Evolutionary conservation across 768 basidiomycete species (phyloP).

Genomic region (Fistulinella prunicolor): DNA sequence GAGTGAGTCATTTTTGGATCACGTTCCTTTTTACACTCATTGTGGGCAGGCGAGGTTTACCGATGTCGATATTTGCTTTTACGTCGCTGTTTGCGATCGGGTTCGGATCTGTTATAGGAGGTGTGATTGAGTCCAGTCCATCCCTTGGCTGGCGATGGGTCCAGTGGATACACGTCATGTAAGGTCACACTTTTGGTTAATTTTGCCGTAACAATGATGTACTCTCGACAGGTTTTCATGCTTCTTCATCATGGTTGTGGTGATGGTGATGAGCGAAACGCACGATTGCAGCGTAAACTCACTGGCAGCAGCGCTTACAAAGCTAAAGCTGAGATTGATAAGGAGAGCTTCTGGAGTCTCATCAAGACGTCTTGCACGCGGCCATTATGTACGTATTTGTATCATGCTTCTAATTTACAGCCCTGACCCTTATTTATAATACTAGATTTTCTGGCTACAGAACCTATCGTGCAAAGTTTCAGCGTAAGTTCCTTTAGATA

Average conservation of each 20-base stretch:
- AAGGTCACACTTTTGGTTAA: not conserved
- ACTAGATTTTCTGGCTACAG: slow-evolving; percentile 33
- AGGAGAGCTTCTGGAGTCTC: slow-evolving; percentile 47
- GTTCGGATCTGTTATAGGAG: slow-evolving; percentile 59
- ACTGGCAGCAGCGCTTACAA: slow-evolving; percentile 61
- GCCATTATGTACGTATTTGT: slow-evolving; percentile 56
- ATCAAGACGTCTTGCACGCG: slow-evolving; percentile 68
- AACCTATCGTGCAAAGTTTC: slow-evolving; percentile 72
- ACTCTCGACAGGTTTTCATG: slow-evolving; percentile 46
- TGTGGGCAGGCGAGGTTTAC: slow-evolving; percentile 58
- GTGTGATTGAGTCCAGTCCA: slow-evolving; percentile 60
- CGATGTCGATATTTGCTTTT: slow-evolving; percentile 70
- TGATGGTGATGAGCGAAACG: slow-evolving; percentile 67
- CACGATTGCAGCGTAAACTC: slow-evolving; percentile 58
- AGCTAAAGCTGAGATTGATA: slow-evolving; percentile 61
- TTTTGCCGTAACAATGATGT: not conserved
- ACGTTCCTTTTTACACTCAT: not conserved
- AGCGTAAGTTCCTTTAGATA: slow-evolving; percentile 42
- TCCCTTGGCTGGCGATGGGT: slow-evolving; percentile 77
- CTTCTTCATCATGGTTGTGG: slow-evolving; percentile 45
- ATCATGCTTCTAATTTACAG: not conserved
- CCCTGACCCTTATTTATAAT: slow-evolving; percentile 3
- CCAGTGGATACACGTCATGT: slow-evolving; percentile 74
- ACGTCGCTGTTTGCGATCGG: slow-evolving; percentile 56
- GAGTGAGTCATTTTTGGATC: slow-evolving; percentile 42